phyloP scores from a whole-genome alignment of 2,329 filamentous ascomycete genomes.

The Didymella arachidicola region DNA sequence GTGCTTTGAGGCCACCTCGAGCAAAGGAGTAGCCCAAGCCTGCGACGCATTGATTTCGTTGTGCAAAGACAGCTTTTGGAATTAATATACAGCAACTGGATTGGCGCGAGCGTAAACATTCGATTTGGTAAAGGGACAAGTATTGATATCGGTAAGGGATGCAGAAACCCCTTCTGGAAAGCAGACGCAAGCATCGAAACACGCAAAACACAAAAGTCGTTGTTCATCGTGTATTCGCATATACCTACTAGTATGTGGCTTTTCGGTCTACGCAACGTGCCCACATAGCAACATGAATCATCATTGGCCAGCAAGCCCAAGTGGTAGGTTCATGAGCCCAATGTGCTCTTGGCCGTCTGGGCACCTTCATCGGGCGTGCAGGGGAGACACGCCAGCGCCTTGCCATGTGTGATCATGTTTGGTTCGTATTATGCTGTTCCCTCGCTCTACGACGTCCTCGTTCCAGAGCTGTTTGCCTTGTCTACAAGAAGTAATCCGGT shows the following conservation, averaged over 20 bases:
- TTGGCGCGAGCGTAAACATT: background rate
- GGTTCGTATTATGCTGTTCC: slow-evolving; percentile 14
- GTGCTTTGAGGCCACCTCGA: too few species aligned
- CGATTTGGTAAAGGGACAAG: background rate
- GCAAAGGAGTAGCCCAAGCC: too few species aligned
- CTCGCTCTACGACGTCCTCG: slow-evolving; percentile 28
- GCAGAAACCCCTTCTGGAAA: background rate
- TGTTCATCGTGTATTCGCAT: slow-evolving; percentile 11
- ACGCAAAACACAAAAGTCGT: slow-evolving; percentile 2
- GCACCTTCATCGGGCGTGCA: background rate
- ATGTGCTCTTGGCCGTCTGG: background rate
- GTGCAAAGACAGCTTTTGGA: background rate
- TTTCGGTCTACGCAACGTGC: slow-evolving; percentile 4
- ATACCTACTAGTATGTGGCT: background rate
- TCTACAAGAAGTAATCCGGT: slow-evolving; percentile 97
- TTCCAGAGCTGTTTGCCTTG: slow-evolving; percentile 19
- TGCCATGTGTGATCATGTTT: background rate
- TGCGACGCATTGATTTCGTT: background rate
- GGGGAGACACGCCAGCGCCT: background rate
- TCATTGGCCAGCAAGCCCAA: slow-evolving; percentile 1
- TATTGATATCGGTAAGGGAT: background rate
- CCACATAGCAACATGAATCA: slow-evolving; percentile 6
- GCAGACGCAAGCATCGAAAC: background rate
- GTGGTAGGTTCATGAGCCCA: background rate
- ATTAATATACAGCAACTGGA: background rate